Conservation (phyloP, 2,329 filamentous ascomycete genomes). For the Scopulariopsis brevicaulis region DNA sequence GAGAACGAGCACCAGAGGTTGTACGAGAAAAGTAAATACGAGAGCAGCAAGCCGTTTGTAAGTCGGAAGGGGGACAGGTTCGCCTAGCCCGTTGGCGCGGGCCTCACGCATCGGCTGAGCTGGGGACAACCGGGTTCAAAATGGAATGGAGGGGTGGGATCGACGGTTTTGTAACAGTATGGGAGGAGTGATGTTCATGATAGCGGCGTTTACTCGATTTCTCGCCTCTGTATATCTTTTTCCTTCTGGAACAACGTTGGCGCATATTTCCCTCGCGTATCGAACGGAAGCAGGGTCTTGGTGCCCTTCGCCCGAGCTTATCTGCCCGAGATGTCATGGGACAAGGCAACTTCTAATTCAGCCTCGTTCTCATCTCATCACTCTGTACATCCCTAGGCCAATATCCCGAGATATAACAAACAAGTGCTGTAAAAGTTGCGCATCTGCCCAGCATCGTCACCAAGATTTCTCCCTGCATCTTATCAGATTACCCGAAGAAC, state of each 20-base stretch:
- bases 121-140: too few species aligned
- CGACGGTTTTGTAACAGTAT: background rate
- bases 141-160: background rate
- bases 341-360: too few species aligned
- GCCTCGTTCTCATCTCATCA: too few species aligned
- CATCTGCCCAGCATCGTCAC: background rate
- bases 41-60: constrained; percentile 63
- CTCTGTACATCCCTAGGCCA: too few species aligned
- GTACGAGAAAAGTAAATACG: constrained; percentile 80
- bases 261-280: too few species aligned
- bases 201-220: background rate
- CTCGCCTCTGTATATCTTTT: background rate
- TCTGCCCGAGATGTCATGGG: too few species aligned
- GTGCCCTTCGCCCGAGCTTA: too few species aligned
- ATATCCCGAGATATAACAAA: too few species aligned
- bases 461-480: background rate
- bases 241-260: background rate
- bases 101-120: too few species aligned
- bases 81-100: constrained; percentile 26
- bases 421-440: too few species aligned
- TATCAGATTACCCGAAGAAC: background rate
- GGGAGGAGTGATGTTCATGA: background rate
- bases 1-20: constrained; percentile 56
- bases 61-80: constrained; percentile 83
- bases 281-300: too few species aligned